Evolutionary conservation across 208 protist genomes (phyloP), one percentile per base, ranked within the genome.

Genomic region (Acanthamoeba triangularis): DNA sequence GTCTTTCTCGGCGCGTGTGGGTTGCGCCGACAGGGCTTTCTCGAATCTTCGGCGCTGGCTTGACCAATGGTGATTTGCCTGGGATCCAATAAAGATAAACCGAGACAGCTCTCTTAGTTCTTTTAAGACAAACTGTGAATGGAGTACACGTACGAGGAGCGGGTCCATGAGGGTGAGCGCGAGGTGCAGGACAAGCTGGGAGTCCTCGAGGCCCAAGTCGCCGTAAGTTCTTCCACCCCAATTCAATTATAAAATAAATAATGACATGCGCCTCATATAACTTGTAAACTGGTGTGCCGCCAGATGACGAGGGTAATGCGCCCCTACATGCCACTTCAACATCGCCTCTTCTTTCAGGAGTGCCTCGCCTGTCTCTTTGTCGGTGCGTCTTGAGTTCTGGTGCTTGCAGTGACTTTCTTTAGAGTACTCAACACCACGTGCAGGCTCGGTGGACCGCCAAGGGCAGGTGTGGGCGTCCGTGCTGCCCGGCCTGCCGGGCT

Each of bases 391-490:
- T 59, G 7, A 59, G 28, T 67, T 23, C 8, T 54, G 13, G 76
- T n/a, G 3, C 20, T 85, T 85, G 3, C 20, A 2, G n/a, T 4
- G 41, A 25, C 25, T 56, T 41, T 2, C 47, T 25, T 33, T 20
- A 1, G 37, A 25, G 33, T 44, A 78, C 28, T 25, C 33, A 78
- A 33, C 30, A 47, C 33, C 18, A 78, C 30, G 47, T 16, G 28
- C 69, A 78, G 88, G 88, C 23, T 63, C 44, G n/a, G 14, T 93
- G 23, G 88, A 93, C 47, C 54, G 16, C 18, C 41, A 74, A 14
- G 88, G 88, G 14, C 49, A 54, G 69, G 0, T 74, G 49, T 93
- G 88, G 88, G 88, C 88, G 28, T 93, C 88, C 4, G n/a, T 93
- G 25, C n/a, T 93, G 47, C 61, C 61, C 1, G 65, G 65, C 61